These are phyloP conservation scores for Sarocladium strictum DNA, from an alignment of 2,329 filamentous ascomycete genomes.

Conservation along the genomic window DNA sequence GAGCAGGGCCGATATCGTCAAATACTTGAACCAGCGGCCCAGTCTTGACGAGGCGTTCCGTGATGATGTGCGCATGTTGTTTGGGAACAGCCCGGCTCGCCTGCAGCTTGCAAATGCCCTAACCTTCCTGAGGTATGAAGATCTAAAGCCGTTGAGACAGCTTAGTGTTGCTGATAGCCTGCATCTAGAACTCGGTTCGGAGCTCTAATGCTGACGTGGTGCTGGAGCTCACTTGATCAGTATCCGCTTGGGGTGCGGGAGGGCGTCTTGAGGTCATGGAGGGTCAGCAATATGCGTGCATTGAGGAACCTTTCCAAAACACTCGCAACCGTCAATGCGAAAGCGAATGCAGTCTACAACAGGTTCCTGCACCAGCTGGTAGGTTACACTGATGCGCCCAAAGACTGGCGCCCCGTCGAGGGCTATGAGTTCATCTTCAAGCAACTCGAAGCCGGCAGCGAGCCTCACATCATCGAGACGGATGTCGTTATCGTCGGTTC, in stretches of 20 bases:
- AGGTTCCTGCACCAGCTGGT: slow-evolving; percentile 48
- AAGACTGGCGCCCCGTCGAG: slow-evolving; percentile 42
- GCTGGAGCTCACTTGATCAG: slow-evolving; percentile 53
- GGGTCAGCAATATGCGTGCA: slow-evolving; percentile 46
- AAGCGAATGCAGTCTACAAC: slow-evolving; percentile 49
- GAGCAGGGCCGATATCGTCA: slow-evolving; percentile 37
- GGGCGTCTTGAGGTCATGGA: slow-evolving; percentile 57
- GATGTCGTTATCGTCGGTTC: slow-evolving; percentile 85
- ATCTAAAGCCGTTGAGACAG: slow-evolving; percentile 3
- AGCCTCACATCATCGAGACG: slow-evolving; percentile 58
- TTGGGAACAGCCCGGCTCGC: slow-evolving; percentile 31
- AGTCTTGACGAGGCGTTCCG: slow-evolving; percentile 48
- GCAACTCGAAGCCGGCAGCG: slow-evolving; percentile 40
- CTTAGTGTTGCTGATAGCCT: not conserved
- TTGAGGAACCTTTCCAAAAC: slow-evolving; percentile 51
- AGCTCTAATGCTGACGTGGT: slow-evolving; percentile 62
- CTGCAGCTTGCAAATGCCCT: slow-evolving; percentile 34
- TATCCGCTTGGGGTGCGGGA: slow-evolving; percentile 57
- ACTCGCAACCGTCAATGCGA: slow-evolving; percentile 47
- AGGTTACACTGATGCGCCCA: slow-evolving; percentile 51
- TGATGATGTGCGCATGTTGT: slow-evolving; percentile 37
- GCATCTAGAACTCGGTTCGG: slow-evolving; percentile 57
- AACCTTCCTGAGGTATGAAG: slow-evolving; percentile 36
- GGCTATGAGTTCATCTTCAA: slow-evolving; percentile 55
- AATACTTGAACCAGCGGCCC: slow-evolving; percentile 47